A percentile compares a stretch with the other conserved stretches of the same genome.
Evolutionary conservation across 1,284 basidiomycete genomes (phyloP).

Genomic region (Athelia psychrophila): DNA sequence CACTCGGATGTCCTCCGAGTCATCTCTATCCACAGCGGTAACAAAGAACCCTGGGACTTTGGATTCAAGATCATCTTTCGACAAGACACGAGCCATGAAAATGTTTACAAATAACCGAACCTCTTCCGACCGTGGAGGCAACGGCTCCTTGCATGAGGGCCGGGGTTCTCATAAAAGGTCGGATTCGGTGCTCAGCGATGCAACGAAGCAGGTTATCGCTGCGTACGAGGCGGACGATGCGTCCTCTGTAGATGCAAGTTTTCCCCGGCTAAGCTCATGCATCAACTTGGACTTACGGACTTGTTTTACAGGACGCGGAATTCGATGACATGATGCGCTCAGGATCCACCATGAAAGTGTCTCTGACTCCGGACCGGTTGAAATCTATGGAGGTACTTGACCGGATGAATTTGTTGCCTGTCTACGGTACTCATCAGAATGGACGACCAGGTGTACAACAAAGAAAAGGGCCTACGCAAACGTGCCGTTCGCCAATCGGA

Average conservation of each 20-base stretch:
- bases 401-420: conserved; percentile 20
- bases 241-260: background rate
- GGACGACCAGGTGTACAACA: conserved; percentile 55
- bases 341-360: conserved; percentile 90
- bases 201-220: conserved; percentile 34
- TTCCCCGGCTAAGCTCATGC: background rate
- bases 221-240: conserved; percentile 13
- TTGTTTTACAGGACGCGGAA: conserved; percentile 54
- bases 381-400: conserved; percentile 82
- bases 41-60: conserved; percentile 19
- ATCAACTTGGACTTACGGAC: conserved; percentile 8
- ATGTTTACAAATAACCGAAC: conserved; percentile 39
- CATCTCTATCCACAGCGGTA: conserved; percentile 20
- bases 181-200: conserved; percentile 51
- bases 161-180: conserved; percentile 45
- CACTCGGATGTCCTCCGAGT: conserved; percentile 43
- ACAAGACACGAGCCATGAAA: conserved; percentile 56
- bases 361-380: conserved; percentile 88
- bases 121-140: conserved; percentile 29
- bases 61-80: conserved; percentile 50
- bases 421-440: conserved; percentile 19
- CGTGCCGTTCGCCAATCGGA: conserved; percentile 26
- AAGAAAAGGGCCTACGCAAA: conserved; percentile 55
- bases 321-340: conserved; percentile 91
- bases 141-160: conserved; percentile 22